A percentile compares a stretch with the other conserved stretches of the same genome.
phyloP scores from a whole-genome alignment of 139 green algal species.

The Desmodesmus armatus region DNA sequence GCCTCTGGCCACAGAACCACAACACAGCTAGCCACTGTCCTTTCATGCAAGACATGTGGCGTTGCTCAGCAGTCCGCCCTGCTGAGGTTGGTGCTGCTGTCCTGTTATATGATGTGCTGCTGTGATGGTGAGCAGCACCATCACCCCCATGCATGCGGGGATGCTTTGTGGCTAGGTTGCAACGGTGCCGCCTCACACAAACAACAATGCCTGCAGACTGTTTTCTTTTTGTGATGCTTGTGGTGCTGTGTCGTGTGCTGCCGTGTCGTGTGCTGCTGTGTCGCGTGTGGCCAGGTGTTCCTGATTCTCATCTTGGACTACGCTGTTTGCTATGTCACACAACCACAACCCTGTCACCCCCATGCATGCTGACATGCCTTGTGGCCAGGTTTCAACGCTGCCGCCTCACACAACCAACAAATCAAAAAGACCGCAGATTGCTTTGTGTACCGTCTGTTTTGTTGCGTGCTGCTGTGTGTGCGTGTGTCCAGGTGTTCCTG shows the following conservation, averaged over 20 bases:
- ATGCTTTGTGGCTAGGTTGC: background rate
- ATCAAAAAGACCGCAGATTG: conserved; percentile 49
- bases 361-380: background rate
- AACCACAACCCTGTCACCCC: too few species aligned
- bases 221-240: conserved; percentile 68
- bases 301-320: conserved; percentile 52
- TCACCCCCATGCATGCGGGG: background rate
- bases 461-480: too few species aligned
- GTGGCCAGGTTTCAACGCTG: background rate
- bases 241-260: too few species aligned
- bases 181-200: background rate
- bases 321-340: background rate
- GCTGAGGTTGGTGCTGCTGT: background rate
- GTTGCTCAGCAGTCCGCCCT: background rate
- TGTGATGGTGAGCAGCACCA: too few species aligned
- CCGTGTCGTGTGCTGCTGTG: too few species aligned
- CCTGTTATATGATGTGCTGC: background rate
- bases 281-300: conserved; percentile 64
- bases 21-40: too few species aligned
- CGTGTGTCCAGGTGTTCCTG: conserved; percentile 70
- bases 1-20: too few species aligned
- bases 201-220: background rate
- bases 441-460: conserved; percentile 62
- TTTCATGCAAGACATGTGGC: background rate
- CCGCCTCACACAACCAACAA: background rate